A percentile compares a stretch with the other conserved stretches of the same genome.
phyloP scores from a whole-genome alignment of 768 basidiomycete genomes.

The Suillus spraguei region DNA sequence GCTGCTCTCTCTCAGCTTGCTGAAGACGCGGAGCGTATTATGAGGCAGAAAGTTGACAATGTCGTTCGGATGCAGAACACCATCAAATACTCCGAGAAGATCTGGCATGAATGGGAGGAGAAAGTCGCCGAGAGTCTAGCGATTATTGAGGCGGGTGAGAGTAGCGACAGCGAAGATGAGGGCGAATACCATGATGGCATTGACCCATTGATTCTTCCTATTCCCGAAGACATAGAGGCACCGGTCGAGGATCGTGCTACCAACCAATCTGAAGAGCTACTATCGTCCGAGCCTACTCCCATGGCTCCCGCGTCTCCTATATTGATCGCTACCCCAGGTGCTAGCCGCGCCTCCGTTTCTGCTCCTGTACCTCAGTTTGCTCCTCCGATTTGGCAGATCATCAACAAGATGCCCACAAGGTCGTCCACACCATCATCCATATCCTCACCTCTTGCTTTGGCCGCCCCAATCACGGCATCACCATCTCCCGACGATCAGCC shows the following conservation, averaged over 20 bases:
- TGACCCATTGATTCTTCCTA: constrained; percentile 17
- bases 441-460: constrained; percentile 84
- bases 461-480: constrained; percentile 80
- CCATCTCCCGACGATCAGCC: constrained; percentile 59
- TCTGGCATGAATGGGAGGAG: constrained; percentile 96
- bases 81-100: constrained; percentile 95
- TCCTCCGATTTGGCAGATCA: constrained; percentile 42
- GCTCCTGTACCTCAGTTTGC: constrained; percentile 47
- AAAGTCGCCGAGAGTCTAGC: constrained; percentile 72
- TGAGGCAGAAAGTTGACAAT: constrained; percentile 92
- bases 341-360: constrained; percentile 29
- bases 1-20: constrained; percentile 79
- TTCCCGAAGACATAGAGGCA: constrained; percentile 27
- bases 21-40: constrained; percentile 85
- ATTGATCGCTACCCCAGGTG: constrained; percentile 19
- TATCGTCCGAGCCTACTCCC: constrained; percentile 68
- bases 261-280: constrained; percentile 27
- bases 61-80: constrained; percentile 97
- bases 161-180: constrained; percentile 45
- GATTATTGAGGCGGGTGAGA: constrained; percentile 58
- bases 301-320: constrained; percentile 56
- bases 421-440: constrained; percentile 89
- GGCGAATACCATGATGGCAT: constrained; percentile 37
- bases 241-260: constrained; percentile 13
- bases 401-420: constrained; percentile 61